Evolutionary conservation across 345 rosid genomes (phyloP).

Genomic region (Eucalyptus albens): DNA sequence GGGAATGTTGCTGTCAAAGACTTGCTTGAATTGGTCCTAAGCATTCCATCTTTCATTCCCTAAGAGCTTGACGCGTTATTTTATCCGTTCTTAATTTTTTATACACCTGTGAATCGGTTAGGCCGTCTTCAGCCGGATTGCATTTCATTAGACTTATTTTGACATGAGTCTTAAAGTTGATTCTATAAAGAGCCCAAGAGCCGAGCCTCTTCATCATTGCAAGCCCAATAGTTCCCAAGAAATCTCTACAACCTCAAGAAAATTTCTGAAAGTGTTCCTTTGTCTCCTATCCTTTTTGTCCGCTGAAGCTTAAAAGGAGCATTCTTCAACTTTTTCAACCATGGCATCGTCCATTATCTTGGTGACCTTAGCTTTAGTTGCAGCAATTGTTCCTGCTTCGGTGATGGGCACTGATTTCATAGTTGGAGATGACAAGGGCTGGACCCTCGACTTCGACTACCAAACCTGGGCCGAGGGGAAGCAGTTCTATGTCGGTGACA

Average conservation of each 20-base stretch:
- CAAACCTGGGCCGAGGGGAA: slow-evolving; percentile 6
- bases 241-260: background rate
- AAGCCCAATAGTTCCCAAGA: background rate
- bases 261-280: background rate
- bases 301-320: background rate
- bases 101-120: background rate
- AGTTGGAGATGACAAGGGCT: slow-evolving; percentile 31
- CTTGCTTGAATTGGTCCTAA: background rate
- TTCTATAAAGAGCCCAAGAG: background rate
- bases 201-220: background rate
- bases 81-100: background rate
- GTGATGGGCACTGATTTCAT: slow-evolving; percentile 1
- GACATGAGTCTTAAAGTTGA: background rate
- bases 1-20: background rate
- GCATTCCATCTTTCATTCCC: background rate
- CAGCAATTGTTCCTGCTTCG: background rate
- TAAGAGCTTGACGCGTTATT: background rate
- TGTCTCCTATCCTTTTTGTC: background rate
- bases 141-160: background rate
- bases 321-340: background rate
- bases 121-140: background rate
- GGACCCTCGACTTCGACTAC: slow-evolving; percentile 18
- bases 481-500: slow-evolving; percentile 6
- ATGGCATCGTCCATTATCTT: background rate
- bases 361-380: background rate